Conservation (phyloP, 805 yeast species). For the Lipomyces spencermartinsiae region DNA sequence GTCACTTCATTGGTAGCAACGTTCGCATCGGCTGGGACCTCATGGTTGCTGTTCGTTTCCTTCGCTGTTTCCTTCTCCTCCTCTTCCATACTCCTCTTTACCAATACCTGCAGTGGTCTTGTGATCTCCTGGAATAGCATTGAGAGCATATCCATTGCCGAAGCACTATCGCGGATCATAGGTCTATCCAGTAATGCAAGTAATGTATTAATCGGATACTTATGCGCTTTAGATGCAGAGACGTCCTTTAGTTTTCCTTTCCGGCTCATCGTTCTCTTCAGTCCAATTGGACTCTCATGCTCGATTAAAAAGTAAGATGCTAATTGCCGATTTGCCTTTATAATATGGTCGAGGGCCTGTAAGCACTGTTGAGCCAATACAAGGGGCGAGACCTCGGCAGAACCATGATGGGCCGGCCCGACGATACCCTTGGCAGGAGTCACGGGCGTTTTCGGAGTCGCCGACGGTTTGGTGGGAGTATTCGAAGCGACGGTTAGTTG, state of each 20-base stretch:
- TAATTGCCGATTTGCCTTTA: slow-evolving; percentile 70
- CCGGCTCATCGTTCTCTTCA: slow-evolving; percentile 46
- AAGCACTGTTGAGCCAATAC: slow-evolving; percentile 77
- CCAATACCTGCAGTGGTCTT: slow-evolving; percentile 66
- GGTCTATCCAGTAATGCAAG: slow-evolving; percentile 66
- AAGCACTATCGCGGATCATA: slow-evolving; percentile 72
- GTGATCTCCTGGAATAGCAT: slow-evolving; percentile 78
- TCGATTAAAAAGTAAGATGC: slow-evolving; percentile 79
- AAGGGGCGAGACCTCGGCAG: slow-evolving; percentile 64
- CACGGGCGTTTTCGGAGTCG: slow-evolving; percentile 33
- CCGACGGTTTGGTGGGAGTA: slow-evolving; percentile 34
- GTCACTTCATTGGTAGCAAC: slow-evolving; percentile 13
- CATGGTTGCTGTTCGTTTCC: not conserved
- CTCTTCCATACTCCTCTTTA: slow-evolving; percentile 45
- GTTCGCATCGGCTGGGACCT: not conserved
- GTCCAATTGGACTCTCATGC: slow-evolving; percentile 59
- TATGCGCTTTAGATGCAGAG: slow-evolving; percentile 43
- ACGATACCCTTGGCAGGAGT: slow-evolving; percentile 20
- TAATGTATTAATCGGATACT: slow-evolving; percentile 75
- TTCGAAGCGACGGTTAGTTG: slow-evolving; percentile 30
- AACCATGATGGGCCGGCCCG: slow-evolving; percentile 8
- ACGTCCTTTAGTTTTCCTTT: slow-evolving; percentile 48
- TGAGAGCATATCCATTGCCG: slow-evolving; percentile 77
- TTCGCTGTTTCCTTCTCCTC: slow-evolving; percentile 6
- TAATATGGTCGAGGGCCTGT: slow-evolving; percentile 72